These are phyloP conservation scores for Diddensiella santjacobensis DNA, from an alignment of 805 yeast genomes.

Conservation along the genomic window DNA sequence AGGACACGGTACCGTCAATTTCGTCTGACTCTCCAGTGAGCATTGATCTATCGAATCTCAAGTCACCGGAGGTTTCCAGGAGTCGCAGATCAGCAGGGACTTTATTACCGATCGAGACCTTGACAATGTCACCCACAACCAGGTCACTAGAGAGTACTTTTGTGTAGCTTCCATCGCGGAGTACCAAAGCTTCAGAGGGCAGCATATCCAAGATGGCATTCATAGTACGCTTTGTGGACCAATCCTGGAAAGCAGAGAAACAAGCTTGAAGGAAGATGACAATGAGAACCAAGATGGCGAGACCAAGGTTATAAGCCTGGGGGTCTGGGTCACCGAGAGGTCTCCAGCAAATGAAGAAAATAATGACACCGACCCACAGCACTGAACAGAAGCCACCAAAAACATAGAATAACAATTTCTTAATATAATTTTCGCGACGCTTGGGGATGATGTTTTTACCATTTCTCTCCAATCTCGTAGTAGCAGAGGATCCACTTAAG, in stretches of 20 bases:
- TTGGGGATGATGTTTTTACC: conserved; percentile 15
- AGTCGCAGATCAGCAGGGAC: conserved; percentile 48
- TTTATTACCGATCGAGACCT: conserved; percentile 39
- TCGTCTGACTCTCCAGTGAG: conserved; percentile 50
- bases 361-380: conserved; percentile 40
- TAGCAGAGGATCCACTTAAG: conserved; percentile 3
- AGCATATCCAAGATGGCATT: conserved; percentile 44
- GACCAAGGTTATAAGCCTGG: conserved; percentile 38
- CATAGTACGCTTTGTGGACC: conserved; percentile 46
- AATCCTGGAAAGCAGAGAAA: conserved; percentile 47
- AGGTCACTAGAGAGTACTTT: conserved; percentile 34
- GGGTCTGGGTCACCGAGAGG: conserved; percentile 49
- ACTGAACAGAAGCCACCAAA: conserved; percentile 50
- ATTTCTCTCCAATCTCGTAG: conserved; percentile 9
- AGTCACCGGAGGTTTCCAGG: conserved; percentile 35
- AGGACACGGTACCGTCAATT: conserved; percentile 18
- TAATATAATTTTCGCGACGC: conserved; percentile 19
- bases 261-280: conserved; percentile 43
- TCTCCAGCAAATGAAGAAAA: conserved; percentile 44
- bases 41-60: conserved; percentile 45
- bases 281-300: conserved; percentile 40
- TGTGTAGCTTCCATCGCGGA: conserved; percentile 35
- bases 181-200: conserved; percentile 33
- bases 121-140: conserved; percentile 46
- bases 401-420: conserved; percentile 38